Evolutionary conservation across 2,329 filamentous ascomycete genomes (phyloP).

Genomic region (Penicillium janthinellum): DNA sequence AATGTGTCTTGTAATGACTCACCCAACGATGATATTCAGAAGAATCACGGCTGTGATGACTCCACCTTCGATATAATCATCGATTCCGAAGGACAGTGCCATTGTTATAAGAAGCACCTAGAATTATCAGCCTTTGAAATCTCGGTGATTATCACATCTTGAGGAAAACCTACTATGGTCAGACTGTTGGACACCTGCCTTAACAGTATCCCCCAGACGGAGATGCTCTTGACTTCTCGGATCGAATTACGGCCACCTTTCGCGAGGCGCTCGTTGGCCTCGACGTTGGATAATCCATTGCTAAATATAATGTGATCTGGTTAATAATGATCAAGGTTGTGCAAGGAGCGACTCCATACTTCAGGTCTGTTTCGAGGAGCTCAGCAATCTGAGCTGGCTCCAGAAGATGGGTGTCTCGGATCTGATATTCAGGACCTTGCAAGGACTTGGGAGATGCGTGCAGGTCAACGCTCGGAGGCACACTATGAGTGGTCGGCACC

Average conservation of each 20-base stretch:
- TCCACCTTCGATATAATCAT: slow-evolving; percentile 60
- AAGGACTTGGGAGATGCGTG: slow-evolving; percentile 6
- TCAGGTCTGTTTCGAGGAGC: slow-evolving; percentile 21
- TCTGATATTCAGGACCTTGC: slow-evolving; percentile 1
- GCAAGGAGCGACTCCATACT: slow-evolving; percentile 11
- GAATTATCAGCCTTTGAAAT: neutral
- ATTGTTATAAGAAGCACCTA: slow-evolving; percentile 76
- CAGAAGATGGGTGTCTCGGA: slow-evolving; percentile 18
- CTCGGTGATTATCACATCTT: neutral
- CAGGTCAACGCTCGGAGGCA: neutral
- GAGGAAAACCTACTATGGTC: slow-evolving; percentile 57
- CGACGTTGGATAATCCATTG: slow-evolving; percentile 64
- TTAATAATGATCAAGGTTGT: neutral
- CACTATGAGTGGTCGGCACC: slow-evolving; percentile 1
- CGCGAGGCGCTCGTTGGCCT: slow-evolving; percentile 66
- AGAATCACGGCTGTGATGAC: slow-evolving; percentile 62
- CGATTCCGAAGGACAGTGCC: slow-evolving; percentile 60
- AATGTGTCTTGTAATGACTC: neutral
- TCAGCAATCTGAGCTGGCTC: slow-evolving; percentile 15
- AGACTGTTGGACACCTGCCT: slow-evolving; percentile 77
- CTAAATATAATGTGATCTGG: slow-evolving; percentile 18
- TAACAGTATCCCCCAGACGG: slow-evolving; percentile 73
- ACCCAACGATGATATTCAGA: slow-evolving; percentile 59
- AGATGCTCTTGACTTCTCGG: slow-evolving; percentile 70
- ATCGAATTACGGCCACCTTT: slow-evolving; percentile 71